phyloP scores from a whole-genome alignment of 2,329 filamentous ascomycete species.

The Cryphonectria carpinicola region DNA sequence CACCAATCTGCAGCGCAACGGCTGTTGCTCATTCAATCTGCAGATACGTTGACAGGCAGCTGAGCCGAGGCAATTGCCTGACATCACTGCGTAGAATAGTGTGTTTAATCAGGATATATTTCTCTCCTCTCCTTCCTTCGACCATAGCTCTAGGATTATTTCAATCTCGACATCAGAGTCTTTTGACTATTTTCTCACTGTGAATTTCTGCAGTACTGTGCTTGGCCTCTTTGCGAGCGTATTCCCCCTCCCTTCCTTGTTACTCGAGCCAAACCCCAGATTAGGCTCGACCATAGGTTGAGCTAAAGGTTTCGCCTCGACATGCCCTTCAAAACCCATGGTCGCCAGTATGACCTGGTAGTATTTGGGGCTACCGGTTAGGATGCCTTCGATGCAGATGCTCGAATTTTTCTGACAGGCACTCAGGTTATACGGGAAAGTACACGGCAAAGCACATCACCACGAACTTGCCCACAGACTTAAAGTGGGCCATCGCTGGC shows the following conservation, averaged over 20 bases:
- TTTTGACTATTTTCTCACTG: background rate
- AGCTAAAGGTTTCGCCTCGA: constrained; percentile 7
- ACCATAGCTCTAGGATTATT: background rate
- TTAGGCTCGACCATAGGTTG: background rate
- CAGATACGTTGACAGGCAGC: background rate
- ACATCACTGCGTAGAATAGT: background rate
- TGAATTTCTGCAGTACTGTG: background rate
- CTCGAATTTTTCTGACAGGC: constrained; percentile 20
- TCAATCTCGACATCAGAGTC: background rate
- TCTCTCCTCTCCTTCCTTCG: background rate
- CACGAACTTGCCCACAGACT: constrained; percentile 69
- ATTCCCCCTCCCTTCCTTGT: background rate
- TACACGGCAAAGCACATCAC: constrained; percentile 77
- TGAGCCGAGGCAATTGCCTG: constrained; percentile 18
- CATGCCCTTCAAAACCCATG: constrained; percentile 55
- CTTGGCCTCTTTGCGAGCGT: background rate
- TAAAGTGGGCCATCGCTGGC: constrained; percentile 88
- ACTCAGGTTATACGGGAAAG: constrained; percentile 80
- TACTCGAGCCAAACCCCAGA: background rate
- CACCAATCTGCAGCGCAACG: background rate
- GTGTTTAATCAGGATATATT: background rate
- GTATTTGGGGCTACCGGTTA: constrained; percentile 62
- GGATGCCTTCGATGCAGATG: background rate
- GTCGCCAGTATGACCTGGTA: constrained; percentile 60
- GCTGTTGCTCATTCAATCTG: background rate